A percentile compares a stretch with the other conserved stretches of the same genome.
Evolutionary conservation across 1,284 basidiomycete species (phyloP).

Genomic region (Melampsora larici-populina): DNA sequence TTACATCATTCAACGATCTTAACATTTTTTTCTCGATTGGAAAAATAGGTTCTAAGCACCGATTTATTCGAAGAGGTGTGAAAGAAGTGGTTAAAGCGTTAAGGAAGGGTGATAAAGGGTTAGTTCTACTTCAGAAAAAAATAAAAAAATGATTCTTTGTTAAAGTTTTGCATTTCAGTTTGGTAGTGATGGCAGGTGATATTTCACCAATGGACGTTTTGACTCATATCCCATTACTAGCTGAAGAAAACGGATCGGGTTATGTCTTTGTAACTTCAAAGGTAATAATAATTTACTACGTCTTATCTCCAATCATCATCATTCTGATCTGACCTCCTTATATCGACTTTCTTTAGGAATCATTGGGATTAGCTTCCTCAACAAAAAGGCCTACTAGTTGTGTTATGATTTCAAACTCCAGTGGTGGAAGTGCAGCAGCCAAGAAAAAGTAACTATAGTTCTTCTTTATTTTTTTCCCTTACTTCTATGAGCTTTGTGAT

Average conservation of each 20-base stretch:
- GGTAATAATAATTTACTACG: neutral
- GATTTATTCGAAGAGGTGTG: constrained; percentile 89
- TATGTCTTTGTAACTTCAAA: constrained; percentile 65
- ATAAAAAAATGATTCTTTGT: neutral
- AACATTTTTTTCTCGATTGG: neutral
- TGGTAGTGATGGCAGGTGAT: constrained; percentile 90
- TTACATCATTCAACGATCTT: neutral
- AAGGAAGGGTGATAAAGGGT: constrained; percentile 92
- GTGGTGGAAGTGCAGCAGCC: constrained; percentile 42
- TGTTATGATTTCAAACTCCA: constrained; percentile 69
- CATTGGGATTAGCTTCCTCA: constrained; percentile 83
- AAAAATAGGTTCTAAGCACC: constrained; percentile 72
- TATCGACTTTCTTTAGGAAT: constrained; percentile 77
- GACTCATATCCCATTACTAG: constrained; percentile 88
- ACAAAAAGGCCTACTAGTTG: constrained; percentile 98
- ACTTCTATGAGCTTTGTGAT: neutral
- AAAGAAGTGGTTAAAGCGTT: constrained; percentile 96
- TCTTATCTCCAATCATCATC: neutral
- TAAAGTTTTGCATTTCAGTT: constrained; percentile 45
- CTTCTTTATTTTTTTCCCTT: neutral
- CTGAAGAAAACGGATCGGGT: constrained; percentile 90
- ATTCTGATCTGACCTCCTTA: constrained; percentile 49
- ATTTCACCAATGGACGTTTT: constrained; percentile 98
- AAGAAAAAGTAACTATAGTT: constrained; percentile 25
- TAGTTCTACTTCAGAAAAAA: constrained; percentile 50